A percentile compares a stretch with the other conserved stretches of the same genome.
These are phyloP conservation scores for Candida sanyaensis DNA, from an alignment of 1,139 yeast genomes.

Conservation along the genomic window DNA sequence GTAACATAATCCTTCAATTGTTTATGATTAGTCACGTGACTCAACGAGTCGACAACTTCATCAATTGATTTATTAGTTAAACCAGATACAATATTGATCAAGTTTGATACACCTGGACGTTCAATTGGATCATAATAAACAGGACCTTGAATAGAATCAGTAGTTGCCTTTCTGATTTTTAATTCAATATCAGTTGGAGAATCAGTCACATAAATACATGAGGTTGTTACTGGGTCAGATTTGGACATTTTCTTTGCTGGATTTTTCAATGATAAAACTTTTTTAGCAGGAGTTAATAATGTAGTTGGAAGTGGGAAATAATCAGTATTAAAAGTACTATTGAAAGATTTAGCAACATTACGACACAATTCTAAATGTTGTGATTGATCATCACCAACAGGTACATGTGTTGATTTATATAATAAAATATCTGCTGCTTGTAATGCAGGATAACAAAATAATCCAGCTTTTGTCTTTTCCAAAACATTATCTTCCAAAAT, in stretches of 20 bases:
- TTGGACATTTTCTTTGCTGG: slow-evolving; percentile 92
- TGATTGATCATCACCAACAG: slow-evolving; percentile 94
- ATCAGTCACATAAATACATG: slow-evolving; percentile 76
- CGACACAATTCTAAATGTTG: slow-evolving; percentile 92
- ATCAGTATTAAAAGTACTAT: slow-evolving; percentile 40
- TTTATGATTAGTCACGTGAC: slow-evolving; percentile 54
- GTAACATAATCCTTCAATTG: slow-evolving; percentile 72
- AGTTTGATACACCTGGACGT: slow-evolving; percentile 90
- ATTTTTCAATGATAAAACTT: slow-evolving; percentile 73
- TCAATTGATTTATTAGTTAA: slow-evolving; percentile 47
- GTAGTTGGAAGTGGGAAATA: slow-evolving; percentile 74
- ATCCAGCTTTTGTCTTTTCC: slow-evolving; percentile 68
- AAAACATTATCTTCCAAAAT: slow-evolving; percentile 47
- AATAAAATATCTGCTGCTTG: slow-evolving; percentile 92
- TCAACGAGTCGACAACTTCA: slow-evolving; percentile 46
- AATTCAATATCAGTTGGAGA: slow-evolving; percentile 56
- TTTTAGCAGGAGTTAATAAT: slow-evolving; percentile 74
- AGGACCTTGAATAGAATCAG: slow-evolving; percentile 78
- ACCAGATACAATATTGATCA: slow-evolving; percentile 76
- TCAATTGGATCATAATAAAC: slow-evolving; percentile 65
- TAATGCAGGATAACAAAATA: slow-evolving; percentile 86
- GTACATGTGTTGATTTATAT: slow-evolving; percentile 85
- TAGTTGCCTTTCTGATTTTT: slow-evolving; percentile 75
- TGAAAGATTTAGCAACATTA: slow-evolving; percentile 69
- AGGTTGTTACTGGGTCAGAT: slow-evolving; percentile 71